A percentile compares a stretch with the other conserved stretches of the same genome.
Evolutionary conservation across 768 basidiomycete genomes (phyloP).

Genomic region (Gloeophyllum trabeum): DNA sequence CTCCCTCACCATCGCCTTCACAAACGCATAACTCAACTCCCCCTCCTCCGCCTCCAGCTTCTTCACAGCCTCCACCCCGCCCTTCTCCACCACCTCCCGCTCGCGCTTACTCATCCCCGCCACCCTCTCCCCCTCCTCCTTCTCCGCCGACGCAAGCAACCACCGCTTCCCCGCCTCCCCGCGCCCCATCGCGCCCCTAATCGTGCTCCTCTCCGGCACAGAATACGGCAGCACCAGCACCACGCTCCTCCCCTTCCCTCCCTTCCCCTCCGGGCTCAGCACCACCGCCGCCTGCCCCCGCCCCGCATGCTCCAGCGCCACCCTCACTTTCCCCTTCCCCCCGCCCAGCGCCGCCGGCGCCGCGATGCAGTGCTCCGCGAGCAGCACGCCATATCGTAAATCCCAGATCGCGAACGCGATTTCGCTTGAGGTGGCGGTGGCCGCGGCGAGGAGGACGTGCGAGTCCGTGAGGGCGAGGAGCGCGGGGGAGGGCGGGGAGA

Average conservation of each 20-base stretch:
- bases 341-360: constrained; percentile 14
- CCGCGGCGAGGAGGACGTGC: constrained; percentile 16
- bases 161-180: constrained; percentile 33
- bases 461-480: constrained; percentile 17
- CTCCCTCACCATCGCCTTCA: constrained; percentile 47
- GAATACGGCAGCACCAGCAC: constrained; percentile 50
- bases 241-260: constrained; percentile 21
- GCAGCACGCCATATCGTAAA: constrained; percentile 20
- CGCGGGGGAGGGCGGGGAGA: constrained; percentile 4
- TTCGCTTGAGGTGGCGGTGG: constrained; percentile 7
- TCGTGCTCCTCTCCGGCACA: constrained; percentile 42
- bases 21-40: constrained; percentile 42
- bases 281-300: constrained; percentile 1
- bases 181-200: constrained; percentile 50
- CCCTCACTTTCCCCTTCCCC: constrained; percentile 9
- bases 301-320: background rate
- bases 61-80: background rate
- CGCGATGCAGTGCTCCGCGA: constrained; percentile 15
- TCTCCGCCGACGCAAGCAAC: constrained; percentile 11
- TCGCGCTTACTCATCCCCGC: background rate
- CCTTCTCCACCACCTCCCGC: background rate
- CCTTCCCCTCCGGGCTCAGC: background rate
- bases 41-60: constrained; percentile 39
- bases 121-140: constrained; percentile 9
- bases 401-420: constrained; percentile 21